A percentile compares a stretch with the other conserved stretches of the same genome.
Conservation (phyloP, 2,329 filamentous ascomycete genomes). For the Colletotrichum aenigma region DNA sequence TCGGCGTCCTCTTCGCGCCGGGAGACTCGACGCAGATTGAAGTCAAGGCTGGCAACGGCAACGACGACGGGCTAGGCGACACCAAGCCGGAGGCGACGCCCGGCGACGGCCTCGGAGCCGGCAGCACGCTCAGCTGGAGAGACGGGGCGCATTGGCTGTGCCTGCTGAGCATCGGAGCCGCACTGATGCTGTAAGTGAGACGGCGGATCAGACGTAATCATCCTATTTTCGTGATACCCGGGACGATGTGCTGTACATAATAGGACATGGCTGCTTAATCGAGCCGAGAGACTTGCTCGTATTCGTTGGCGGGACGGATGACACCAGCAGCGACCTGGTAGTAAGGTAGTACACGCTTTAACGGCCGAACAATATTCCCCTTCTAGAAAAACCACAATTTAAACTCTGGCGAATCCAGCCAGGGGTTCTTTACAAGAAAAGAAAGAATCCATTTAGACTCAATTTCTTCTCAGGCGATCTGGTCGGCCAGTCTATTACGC, state of each 20-base stretch:
- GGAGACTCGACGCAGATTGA: constrained; percentile 53
- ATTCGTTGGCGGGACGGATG: background rate
- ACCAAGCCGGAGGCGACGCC: constrained; percentile 31
- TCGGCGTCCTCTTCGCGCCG: constrained; percentile 56
- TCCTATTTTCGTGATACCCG: constrained; percentile 8
- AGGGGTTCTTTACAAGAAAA: background rate
- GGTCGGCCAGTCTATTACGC: background rate
- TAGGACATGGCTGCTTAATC: background rate
- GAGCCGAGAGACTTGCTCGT: background rate
- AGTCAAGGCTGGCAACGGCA: constrained; percentile 26
- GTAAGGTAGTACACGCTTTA: background rate
- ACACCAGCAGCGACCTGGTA: background rate
- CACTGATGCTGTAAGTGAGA: constrained; percentile 30
- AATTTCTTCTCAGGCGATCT: background rate
- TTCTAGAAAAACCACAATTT: background rate
- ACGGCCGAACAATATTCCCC: background rate
- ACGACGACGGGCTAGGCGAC: constrained; percentile 30
- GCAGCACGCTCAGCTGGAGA: constrained; percentile 34
- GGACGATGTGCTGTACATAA: background rate
- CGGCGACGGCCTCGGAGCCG: constrained; percentile 36
- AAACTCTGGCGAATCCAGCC: background rate
- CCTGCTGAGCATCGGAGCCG: constrained; percentile 31
- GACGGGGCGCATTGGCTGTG: constrained; percentile 36
- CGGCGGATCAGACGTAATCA: background rate
- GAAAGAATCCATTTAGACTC: background rate